Evolutionary conservation across 257 asterid genomes (phyloP), one percentile per base, ranked within the genome.

Genomic region (Nyctanthes arbortristis): DNA sequence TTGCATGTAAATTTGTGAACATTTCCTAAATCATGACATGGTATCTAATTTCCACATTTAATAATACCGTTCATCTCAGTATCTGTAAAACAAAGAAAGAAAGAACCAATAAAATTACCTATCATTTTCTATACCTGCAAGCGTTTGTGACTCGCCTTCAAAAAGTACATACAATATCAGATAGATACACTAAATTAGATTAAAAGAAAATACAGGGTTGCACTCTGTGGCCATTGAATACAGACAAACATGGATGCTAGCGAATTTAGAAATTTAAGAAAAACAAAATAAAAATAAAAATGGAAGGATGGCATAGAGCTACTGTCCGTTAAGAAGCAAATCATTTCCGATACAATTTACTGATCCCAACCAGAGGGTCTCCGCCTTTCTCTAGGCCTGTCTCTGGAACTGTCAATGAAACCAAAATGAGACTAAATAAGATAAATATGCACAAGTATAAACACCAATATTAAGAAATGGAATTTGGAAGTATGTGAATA

Each of bases 301-400:
- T n/a, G 16, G 5, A 43, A 9, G 24, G 29, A n/a, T n/a, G n/a
- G n/a, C 24, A 52, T 52, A 18, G 2, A 24, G 59, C 49, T 59
- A 69, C 47, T 25, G 59, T 67, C 52, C 66, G 57, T 55, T 3
- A 55, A 29, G 39, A 18, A 59, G 65, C 75, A 65, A 32, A 61
- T 54, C 39, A 37, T 37, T 47, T 30, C 28, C 66, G 11, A 20
- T 16, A 27, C 30, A 47, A 25, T 61, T 75, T 68, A 93, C 47
- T 89, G 88, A 78, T 93, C 99, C 99, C 99, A 91, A 65, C 97
- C 97, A 70, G 97, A 90, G 39, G 94, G 96, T 72, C 96, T 86
- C 79, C 97, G 81, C 73, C 96, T 91, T 74, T 91, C 96, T 87
- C 98, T 87, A 11, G 80, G 60, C 77, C 77, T 84, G 61, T 89